phyloP scores from a whole-genome alignment of 1,284 basidiomycete genomes.

The Ganoderma multipileum region DNA sequence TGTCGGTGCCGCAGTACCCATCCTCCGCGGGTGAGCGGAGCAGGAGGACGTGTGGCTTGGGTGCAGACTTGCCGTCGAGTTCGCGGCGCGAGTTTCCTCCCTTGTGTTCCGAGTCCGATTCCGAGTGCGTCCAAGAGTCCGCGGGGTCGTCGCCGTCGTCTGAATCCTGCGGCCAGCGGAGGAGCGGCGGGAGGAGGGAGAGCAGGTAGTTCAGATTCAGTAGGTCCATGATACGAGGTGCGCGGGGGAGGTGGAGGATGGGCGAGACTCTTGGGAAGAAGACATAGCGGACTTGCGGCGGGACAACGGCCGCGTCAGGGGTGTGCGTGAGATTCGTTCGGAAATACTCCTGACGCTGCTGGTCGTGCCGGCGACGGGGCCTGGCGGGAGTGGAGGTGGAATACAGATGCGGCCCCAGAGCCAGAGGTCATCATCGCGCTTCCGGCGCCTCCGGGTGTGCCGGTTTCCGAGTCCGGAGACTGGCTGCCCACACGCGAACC shows the following conservation, averaged over 20 bases:
- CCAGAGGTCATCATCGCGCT: neutral
- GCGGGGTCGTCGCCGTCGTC: neutral
- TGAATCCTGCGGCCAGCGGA: neutral
- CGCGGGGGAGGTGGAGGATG: neutral
- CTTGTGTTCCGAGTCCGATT: too few relatives aligned
- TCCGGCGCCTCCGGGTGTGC: neutral
- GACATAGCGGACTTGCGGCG: neutral
- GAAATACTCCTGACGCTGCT: neutral
- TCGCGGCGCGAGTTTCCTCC: neutral
- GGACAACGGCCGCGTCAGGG: neutral
- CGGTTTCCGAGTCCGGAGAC: neutral
- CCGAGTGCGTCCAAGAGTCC: too few relatives aligned
- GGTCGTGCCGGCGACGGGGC: neutral
- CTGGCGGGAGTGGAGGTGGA: neutral
- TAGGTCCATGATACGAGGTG: neutral
- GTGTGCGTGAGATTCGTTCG: neutral
- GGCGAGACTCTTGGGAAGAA: neutral
- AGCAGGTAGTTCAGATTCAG: neutral
- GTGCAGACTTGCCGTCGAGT: neutral
- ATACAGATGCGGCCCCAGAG: neutral
- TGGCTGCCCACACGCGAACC: neutral
- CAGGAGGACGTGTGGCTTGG: constrained; percentile 49
- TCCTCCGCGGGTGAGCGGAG: constrained; percentile 57
- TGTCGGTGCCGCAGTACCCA: constrained; percentile 30
- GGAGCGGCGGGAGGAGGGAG: neutral